Evolutionary conservation across 306 rosid genomes (phyloP), one percentile per base, ranked within the genome.

Genomic region (Cucurbita pepo): DNA sequence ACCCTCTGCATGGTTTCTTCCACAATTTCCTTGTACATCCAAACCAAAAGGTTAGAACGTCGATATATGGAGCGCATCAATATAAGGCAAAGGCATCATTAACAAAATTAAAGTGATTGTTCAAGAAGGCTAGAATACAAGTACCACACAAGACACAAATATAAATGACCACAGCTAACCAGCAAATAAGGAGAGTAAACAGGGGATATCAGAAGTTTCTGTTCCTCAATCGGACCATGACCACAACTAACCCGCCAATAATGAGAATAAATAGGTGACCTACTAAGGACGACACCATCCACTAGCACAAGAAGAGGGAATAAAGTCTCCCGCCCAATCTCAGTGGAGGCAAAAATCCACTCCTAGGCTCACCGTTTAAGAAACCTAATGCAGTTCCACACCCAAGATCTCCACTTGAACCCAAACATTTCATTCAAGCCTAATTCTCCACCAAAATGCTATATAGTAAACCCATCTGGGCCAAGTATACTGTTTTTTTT

Each of bases 1-100:
- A 85, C 96, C 67, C 79, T 79, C 54, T 82, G 89, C 96, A 90
- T 89, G 55, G 84, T 82, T 77, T 89, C 98, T 72, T 94, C 78
- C 79, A 94, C 83, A 51, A 75, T 77, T 89, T 83, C 92, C 98
- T 94, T 77, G 77, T 75, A 45, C 21, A 57, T 41, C 37, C 60
- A 72, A 54, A 72, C 18, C 14, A 66, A 47, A 69, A 66, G 13
- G 63, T 83, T 48, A 85, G 81, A 65, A 44, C 18, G 40, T 55
- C 56, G 70, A 37, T 7, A 59, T 65, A 54, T 56, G 66, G 47
- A 56, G 44, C 12, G 43, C 19, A 64, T 18, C 71, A 21, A 21
- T 21, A 21, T 21, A 21, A 6, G 0, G 25, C 1, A 1, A 25
- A 54, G 25, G 57, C 57, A 54, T 54, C n/a, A 54, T 54, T 16